Conservation (phyloP, 805 yeast species). For the Debaryomyces hansenii region DNA sequence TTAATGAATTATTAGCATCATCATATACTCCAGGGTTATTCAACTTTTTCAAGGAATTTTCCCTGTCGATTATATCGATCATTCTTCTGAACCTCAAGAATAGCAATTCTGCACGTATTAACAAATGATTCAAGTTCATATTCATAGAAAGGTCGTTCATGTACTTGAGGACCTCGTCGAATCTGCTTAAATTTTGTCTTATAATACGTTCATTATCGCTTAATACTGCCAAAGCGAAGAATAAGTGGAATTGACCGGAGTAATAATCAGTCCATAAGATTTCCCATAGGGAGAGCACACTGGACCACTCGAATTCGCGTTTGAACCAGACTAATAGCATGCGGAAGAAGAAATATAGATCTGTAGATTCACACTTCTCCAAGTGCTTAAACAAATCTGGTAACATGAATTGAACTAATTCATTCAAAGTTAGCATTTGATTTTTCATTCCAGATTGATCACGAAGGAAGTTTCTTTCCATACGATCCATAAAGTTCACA, state of each 20-base stretch:
- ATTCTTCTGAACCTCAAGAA: slow-evolving; percentile 79
- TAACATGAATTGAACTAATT: slow-evolving; percentile 84
- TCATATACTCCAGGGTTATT: slow-evolving; percentile 17
- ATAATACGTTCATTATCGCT: slow-evolving; percentile 83
- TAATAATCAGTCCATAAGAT: slow-evolving; percentile 85
- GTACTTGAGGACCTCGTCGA: slow-evolving; percentile 90
- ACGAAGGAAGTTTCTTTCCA: slow-evolving; percentile 91
- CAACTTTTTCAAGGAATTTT: slow-evolving; percentile 22
- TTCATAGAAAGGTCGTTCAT: slow-evolving; percentile 86
- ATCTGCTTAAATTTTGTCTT: slow-evolving; percentile 66
- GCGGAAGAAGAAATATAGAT: slow-evolving; percentile 89
- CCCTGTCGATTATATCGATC: slow-evolving; percentile 73
- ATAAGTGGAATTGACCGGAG: slow-evolving; percentile 83
- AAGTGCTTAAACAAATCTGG: slow-evolving; percentile 83
- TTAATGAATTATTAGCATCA: slow-evolving; percentile 7
- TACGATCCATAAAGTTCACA: slow-evolving; percentile 81
- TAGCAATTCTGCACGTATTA: slow-evolving; percentile 81
- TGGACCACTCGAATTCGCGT: slow-evolving; percentile 81
- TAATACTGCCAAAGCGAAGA: slow-evolving; percentile 84
- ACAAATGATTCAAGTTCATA: slow-evolving; percentile 70
- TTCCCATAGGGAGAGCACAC: slow-evolving; percentile 86
- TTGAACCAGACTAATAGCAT: slow-evolving; percentile 96
- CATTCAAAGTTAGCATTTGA: slow-evolving; percentile 82
- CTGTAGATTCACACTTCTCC: slow-evolving; percentile 83
- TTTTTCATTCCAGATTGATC: slow-evolving; percentile 92